phyloP scores from a whole-genome alignment of 192 early-diverging fungal species.

The Powellomyces hirtus region DNA sequence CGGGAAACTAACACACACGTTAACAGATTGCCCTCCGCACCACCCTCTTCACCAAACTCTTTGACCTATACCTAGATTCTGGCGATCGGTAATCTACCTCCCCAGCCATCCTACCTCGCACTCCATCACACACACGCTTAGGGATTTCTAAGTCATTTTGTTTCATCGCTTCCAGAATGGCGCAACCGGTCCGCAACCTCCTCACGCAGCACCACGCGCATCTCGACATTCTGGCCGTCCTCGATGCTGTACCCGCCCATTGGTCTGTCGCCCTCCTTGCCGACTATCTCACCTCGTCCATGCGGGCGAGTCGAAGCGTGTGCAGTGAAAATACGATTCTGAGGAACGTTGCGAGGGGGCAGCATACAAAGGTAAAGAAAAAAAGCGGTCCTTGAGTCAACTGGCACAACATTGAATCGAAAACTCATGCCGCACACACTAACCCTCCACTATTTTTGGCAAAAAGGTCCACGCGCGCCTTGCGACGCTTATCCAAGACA shows the following conservation, averaged over 20 bases:
- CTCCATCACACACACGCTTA: too few species aligned
- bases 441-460: too few species aligned
- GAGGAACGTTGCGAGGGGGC: slow-evolving; percentile 23
- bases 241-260: slow-evolving; percentile 29
- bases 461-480: too few species aligned
- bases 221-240: not conserved
- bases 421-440: too few species aligned
- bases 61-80: not conserved
- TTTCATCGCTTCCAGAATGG: not conserved
- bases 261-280: slow-evolving; percentile 36
- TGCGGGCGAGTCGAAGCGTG: slow-evolving; percentile 12
- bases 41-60: not conserved
- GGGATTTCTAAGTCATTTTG: too few species aligned
- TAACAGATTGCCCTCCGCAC: not conserved
- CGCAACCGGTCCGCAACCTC: not conserved
- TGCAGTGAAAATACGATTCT: slow-evolving; percentile 19
- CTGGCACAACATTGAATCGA: too few species aligned
- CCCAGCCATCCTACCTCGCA: too few species aligned
- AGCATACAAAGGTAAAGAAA: slow-evolving; percentile 22
- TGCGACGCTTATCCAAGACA: too few species aligned
- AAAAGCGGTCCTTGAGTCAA: too few species aligned
- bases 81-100: too few species aligned
- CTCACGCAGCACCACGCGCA: not conserved
- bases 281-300: slow-evolving; percentile 13
- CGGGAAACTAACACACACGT: not conserved